These are phyloP conservation scores for Brassica incana DNA, from an alignment of 345 rosid species.

Conservation along the genomic window DNA sequence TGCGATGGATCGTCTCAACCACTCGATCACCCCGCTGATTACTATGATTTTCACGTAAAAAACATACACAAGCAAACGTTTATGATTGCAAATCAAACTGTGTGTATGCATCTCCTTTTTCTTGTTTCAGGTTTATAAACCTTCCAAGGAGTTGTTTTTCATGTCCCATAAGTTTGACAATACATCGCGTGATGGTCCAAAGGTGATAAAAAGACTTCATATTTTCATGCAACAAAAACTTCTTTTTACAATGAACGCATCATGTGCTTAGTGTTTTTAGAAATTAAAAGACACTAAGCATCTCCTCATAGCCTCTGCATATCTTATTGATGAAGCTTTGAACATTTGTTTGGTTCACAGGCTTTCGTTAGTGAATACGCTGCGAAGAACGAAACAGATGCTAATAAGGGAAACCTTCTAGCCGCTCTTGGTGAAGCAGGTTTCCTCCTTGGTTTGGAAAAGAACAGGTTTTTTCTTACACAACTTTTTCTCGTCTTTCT, in stretches of 20 bases:
- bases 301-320: too few relatives aligned
- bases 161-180: conserved; percentile 58
- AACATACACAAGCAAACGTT: not conserved
- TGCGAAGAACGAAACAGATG: conserved; percentile 58
- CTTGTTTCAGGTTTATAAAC: conserved; percentile 56
- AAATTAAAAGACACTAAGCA: too few relatives aligned
- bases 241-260: too few relatives aligned
- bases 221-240: too few relatives aligned
- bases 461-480: conserved; percentile 57
- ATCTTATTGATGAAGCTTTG: not conserved
- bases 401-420: conserved; percentile 74
- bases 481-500: not conserved
- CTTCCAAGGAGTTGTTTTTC: conserved; percentile 60
- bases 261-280: too few relatives aligned
- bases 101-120: not conserved
- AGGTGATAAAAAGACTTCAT: conserved; percentile 41
- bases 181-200: conserved; percentile 71
- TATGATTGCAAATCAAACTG: not conserved
- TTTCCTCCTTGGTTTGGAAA: conserved; percentile 87
- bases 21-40: conserved; percentile 82
- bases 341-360: conserved; percentile 36
- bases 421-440: conserved; percentile 92
- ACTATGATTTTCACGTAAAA: conserved; percentile 79
- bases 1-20: conserved; percentile 76
- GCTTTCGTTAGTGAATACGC: conserved; percentile 97